Conservation (phyloP, 371 early-diverging fungal genomes). For the Syncephalastrum sp. region DNA sequence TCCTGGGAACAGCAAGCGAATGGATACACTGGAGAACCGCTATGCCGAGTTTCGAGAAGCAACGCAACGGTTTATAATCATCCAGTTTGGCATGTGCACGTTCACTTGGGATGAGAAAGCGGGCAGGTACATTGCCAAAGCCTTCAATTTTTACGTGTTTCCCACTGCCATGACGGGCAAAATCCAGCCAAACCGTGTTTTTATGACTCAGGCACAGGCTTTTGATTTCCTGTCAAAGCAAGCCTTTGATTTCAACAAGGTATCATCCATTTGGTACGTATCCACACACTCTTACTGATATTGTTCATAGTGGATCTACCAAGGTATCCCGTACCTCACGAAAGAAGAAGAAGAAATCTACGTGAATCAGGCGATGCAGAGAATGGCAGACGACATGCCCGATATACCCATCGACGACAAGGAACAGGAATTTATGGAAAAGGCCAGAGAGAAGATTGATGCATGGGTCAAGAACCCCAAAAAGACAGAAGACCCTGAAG, state of each 20-base stretch:
- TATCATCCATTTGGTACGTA: conserved; percentile 2
- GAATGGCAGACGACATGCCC: conserved; percentile 53
- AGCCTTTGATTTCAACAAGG: conserved; percentile 84
- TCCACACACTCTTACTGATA: not conserved
- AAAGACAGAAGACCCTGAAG: conserved; percentile 24
- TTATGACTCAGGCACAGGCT: conserved; percentile 67
- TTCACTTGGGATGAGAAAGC: conserved; percentile 65
- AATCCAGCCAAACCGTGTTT: conserved; percentile 63
- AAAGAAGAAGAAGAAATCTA: conserved; percentile 58
- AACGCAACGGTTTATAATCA: conserved; percentile 59
- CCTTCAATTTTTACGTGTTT: conserved; percentile 91
- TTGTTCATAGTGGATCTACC: conserved; percentile 50
- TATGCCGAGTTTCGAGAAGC: conserved; percentile 64
- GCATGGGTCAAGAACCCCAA: conserved; percentile 48
- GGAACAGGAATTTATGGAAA: conserved; percentile 52
- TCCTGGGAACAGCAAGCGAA: conserved; percentile 27
- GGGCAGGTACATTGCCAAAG: conserved; percentile 70
- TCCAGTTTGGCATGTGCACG: conserved; percentile 82
- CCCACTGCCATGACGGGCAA: conserved; percentile 63
- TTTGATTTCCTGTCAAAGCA: conserved; percentile 78
- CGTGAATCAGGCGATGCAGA: conserved; percentile 38
- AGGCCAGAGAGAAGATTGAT: conserved; percentile 36
- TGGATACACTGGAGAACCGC: conserved; percentile 60
- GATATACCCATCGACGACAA: conserved; percentile 64
- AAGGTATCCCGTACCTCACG: conserved; percentile 79